Conservation (phyloP, 768 basidiomycete species). For the Lentinus brumalis region DNA sequence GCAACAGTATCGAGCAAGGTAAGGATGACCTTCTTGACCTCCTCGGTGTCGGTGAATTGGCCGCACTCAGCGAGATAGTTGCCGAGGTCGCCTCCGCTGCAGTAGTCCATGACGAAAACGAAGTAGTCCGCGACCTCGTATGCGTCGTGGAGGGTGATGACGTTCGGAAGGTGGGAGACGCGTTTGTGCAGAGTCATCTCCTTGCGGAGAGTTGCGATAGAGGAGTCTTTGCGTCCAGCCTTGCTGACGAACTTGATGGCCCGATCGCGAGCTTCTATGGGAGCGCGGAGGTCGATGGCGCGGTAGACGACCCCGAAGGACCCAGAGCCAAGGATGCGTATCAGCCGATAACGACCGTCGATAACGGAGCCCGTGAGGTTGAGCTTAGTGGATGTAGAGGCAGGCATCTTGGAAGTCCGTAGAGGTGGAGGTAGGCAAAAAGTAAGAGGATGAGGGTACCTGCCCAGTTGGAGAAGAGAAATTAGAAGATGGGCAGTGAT, state of each 20-base stretch:
- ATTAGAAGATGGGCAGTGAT: not conserved
- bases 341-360: slow-evolving; percentile 11
- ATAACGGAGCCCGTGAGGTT: slow-evolving; percentile 20
- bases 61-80: slow-evolving; percentile 39
- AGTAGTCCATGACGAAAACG: slow-evolving; percentile 34
- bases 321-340: slow-evolving; percentile 21
- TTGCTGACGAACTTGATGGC: slow-evolving; percentile 25
- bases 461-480: not conserved
- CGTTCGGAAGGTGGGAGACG: slow-evolving; percentile 20
- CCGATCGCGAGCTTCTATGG: slow-evolving; percentile 7
- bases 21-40: slow-evolving; percentile 48
- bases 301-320: slow-evolving; percentile 29
- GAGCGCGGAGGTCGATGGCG: slow-evolving; percentile 22
- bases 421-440: not conserved
- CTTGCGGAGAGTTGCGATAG: slow-evolving; percentile 32
- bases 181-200: slow-evolving; percentile 25
- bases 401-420: slow-evolving; percentile 14
- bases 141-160: slow-evolving; percentile 26
- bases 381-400: slow-evolving; percentile 22
- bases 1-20: slow-evolving; percentile 54
- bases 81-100: slow-evolving; percentile 46
- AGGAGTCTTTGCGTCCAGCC: not conserved
- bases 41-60: slow-evolving; percentile 41
- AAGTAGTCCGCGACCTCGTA: slow-evolving; percentile 22
- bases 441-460: no score